These are phyloP conservation scores for Candida arabinofermentans DNA, from an alignment of 805 yeast genomes.

Conservation along the genomic window DNA sequence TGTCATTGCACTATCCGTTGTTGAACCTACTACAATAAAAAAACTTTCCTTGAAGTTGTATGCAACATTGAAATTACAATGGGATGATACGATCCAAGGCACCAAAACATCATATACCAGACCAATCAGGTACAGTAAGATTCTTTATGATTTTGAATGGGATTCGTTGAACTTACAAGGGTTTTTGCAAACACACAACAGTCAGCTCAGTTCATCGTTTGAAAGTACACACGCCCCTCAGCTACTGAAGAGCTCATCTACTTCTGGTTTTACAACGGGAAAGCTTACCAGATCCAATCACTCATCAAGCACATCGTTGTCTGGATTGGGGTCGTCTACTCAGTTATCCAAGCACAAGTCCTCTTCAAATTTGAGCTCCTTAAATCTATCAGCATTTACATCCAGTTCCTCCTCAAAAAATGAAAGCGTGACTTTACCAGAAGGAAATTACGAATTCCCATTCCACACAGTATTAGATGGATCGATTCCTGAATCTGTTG, in stretches of 20 bases:
- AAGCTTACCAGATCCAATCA: slow-evolving; percentile 32
- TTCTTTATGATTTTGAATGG: slow-evolving; percentile 77
- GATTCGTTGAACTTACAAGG: slow-evolving; percentile 57
- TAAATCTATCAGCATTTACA: slow-evolving; percentile 15
- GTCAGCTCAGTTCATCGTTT: slow-evolving; percentile 19
- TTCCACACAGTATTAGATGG: slow-evolving; percentile 86
- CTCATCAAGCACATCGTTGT: slow-evolving; percentile 42
- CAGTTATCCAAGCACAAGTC: slow-evolving; percentile 29
- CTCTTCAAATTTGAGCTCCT: slow-evolving; percentile 24
- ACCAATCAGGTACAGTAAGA: slow-evolving; percentile 52
- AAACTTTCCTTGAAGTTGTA: slow-evolving; percentile 59
- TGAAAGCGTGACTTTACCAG: slow-evolving; percentile 42
- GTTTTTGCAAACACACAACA: slow-evolving; percentile 19
- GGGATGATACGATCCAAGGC: slow-evolving; percentile 52
- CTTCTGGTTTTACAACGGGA: slow-evolving; percentile 28
- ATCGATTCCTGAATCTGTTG: slow-evolving; percentile 78
- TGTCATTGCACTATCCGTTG: slow-evolving; percentile 66
- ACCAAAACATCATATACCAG: slow-evolving; percentile 36
- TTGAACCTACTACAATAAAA: slow-evolving; percentile 70
- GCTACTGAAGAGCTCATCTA: slow-evolving; percentile 6
- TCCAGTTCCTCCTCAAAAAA: slow-evolving; percentile 10
- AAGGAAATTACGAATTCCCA: slow-evolving; percentile 89
- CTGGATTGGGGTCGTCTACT: slow-evolving; percentile 27
- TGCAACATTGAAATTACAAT: slow-evolving; percentile 62
- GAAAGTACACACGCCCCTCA: slow-evolving; percentile 7